Evolutionary conservation across 2,329 filamentous ascomycete species (phyloP).

Genomic region (Basipetospora chlamydospora): DNA sequence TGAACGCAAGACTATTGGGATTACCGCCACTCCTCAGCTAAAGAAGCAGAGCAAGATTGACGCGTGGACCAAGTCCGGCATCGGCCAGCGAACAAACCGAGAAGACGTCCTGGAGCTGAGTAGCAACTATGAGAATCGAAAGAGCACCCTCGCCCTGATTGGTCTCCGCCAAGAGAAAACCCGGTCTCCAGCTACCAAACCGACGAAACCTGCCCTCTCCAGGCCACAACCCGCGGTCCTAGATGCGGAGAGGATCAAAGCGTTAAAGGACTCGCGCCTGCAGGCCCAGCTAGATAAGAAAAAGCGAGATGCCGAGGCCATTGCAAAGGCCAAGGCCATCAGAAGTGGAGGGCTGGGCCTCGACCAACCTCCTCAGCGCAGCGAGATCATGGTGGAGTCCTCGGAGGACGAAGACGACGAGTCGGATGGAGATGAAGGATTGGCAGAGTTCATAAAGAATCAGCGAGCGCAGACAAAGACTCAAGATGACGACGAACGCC

Average conservation of each 20-base stretch:
- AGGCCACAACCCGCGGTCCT: conserved; percentile 18
- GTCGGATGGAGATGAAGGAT: conserved; percentile 45
- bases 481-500: conserved; percentile 31
- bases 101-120: conserved; percentile 33
- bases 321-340: conserved; percentile 47
- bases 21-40: no score
- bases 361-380: no score
- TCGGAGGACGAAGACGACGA: conserved; percentile 58
- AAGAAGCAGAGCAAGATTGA: conserved; percentile 49
- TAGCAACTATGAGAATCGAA: conserved; percentile 28
- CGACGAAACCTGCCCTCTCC: conserved; percentile 11
- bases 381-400: conserved; percentile 82
- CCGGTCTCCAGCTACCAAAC: conserved; percentile 10
- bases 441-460: conserved; percentile 32
- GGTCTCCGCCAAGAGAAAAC: conserved; percentile 21
- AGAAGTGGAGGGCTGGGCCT: conserved; percentile 7
- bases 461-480: conserved; percentile 32
- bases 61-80: conserved; percentile 8
- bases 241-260: conserved; percentile 10
- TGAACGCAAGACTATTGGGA: no score
- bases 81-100: conserved; percentile 17
- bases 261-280: conserved; percentile 56
- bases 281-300: conserved; percentile 62
- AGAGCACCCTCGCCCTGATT: conserved; percentile 27
- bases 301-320: conserved; percentile 54